Evolutionary conservation across 169 alveolate genomes (phyloP).

Genomic region (Plasmodium yoelii): DNA sequence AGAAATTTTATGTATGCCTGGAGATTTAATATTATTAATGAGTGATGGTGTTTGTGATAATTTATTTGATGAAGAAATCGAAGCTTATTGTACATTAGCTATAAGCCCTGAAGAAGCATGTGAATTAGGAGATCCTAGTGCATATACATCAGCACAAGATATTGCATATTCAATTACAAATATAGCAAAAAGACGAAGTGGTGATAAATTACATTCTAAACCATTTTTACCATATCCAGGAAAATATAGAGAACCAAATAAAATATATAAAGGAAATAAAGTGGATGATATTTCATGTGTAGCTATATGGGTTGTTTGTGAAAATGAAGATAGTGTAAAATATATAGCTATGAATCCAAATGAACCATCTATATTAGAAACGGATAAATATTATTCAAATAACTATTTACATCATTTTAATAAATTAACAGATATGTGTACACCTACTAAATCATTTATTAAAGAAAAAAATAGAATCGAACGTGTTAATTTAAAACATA

Average conservation of each 20-base stretch:
- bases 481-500: constrained; percentile 57
- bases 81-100: constrained; percentile 81
- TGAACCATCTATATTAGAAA: constrained; percentile 57
- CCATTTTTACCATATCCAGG: constrained; percentile 51
- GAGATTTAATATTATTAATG: constrained; percentile 79
- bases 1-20: constrained; percentile 81
- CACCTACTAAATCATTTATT: constrained; percentile 60
- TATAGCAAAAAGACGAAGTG: constrained; percentile 76
- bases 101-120: constrained; percentile 83
- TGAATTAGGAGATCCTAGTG: constrained; percentile 68
- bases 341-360: constrained; percentile 32
- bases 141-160: constrained; percentile 75
- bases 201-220: constrained; percentile 74
- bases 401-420: constrained; percentile 66
- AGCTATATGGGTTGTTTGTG: constrained; percentile 84
- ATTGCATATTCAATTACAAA: constrained; percentile 78
- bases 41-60: constrained; percentile 85
- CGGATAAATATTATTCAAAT: constrained; percentile 53
- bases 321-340: constrained; percentile 70
- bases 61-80: constrained; percentile 81
- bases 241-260: constrained; percentile 50
- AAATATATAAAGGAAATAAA: constrained; percentile 75
- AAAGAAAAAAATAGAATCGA: constrained; percentile 62
- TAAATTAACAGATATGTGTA: constrained; percentile 57
- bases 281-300: constrained; percentile 83